Conservation (phyloP, 1,139 yeast species). For the Yarrowia galli region DNA sequence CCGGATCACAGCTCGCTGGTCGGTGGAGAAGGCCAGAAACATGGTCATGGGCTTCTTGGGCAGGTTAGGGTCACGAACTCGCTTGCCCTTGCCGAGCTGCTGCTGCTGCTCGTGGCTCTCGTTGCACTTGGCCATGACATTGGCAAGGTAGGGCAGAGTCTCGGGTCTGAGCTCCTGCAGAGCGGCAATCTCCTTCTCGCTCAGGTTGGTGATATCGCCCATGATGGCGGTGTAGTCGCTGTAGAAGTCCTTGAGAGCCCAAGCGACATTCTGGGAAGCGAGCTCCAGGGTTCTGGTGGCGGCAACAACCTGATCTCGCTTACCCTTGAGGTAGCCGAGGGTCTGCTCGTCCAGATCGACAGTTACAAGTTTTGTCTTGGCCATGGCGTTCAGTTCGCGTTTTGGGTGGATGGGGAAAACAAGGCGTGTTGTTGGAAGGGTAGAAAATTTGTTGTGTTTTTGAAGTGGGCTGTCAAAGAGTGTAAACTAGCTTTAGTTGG, state of each 20-base stretch:
- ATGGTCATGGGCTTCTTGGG: conserved; percentile 37
- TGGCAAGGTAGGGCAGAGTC: neutral
- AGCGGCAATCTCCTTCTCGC: neutral
- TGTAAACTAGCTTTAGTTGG: conserved; percentile 30
- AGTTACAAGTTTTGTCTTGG: neutral
- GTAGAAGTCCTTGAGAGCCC: conserved; percentile 24
- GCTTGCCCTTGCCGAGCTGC: neutral
- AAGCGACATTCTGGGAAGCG: conserved; percentile 9
- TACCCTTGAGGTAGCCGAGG: conserved; percentile 19
- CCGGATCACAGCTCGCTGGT: conserved; percentile 30
- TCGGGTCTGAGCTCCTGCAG: conserved; percentile 14
- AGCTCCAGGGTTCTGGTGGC: conserved; percentile 23
- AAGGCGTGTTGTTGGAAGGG: conserved; percentile 20
- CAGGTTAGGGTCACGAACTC: conserved; percentile 1
- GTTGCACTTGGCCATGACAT: neutral
- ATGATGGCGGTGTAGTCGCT: neutral
- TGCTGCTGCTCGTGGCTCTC: neutral
- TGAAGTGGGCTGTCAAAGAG: conserved; percentile 24
- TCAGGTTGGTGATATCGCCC: neutral
- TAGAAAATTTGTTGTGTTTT: conserved; percentile 11
- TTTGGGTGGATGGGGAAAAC: neutral
- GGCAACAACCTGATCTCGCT: conserved; percentile 26
- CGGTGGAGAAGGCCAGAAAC: conserved; percentile 30
- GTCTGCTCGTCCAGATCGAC: conserved; percentile 28
- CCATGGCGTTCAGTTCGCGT: conserved; percentile 29